phyloP scores from a whole-genome alignment of 768 basidiomycete genomes.

The Boletellus sp. region DNA sequence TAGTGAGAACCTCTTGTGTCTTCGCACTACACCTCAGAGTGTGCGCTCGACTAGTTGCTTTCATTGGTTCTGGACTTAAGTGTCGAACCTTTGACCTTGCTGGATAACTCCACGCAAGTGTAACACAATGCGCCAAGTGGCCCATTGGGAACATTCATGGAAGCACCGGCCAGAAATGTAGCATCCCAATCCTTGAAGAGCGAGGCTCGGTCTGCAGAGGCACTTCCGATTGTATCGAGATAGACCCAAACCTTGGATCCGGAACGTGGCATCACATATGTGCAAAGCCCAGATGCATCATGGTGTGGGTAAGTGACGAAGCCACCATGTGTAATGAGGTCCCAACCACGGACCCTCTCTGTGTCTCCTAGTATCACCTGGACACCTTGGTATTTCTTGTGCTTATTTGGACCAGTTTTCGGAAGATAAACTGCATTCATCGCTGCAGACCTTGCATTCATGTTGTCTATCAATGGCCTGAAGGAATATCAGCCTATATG shows the following conservation, averaged over 20 bases:
- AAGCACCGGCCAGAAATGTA: too few relatives aligned
- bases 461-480: not conserved
- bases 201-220: not conserved
- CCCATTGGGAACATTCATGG: too few relatives aligned
- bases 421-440: not conserved
- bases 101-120: too few relatives aligned
- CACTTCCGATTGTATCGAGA: not conserved
- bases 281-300: not conserved
- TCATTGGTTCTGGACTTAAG: too few relatives aligned
- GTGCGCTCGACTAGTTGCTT: too few relatives aligned
- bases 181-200: not conserved
- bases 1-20: too few relatives aligned
- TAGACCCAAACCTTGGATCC: not conserved
- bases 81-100: too few relatives aligned
- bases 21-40: too few relatives aligned
- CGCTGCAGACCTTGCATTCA: not conserved
- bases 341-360: not conserved
- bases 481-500: too few relatives aligned
- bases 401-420: not conserved
- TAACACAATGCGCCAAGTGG: too few relatives aligned
- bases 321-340: not conserved
- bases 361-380: not conserved
- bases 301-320: conserved; percentile 4
- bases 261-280: not conserved
- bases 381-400: not conserved